Evolutionary conservation across 2,329 filamentous ascomycete species (phyloP), one percentile per base, ranked within the genome.

Genomic region (Coniochaeta prunicola): DNA sequence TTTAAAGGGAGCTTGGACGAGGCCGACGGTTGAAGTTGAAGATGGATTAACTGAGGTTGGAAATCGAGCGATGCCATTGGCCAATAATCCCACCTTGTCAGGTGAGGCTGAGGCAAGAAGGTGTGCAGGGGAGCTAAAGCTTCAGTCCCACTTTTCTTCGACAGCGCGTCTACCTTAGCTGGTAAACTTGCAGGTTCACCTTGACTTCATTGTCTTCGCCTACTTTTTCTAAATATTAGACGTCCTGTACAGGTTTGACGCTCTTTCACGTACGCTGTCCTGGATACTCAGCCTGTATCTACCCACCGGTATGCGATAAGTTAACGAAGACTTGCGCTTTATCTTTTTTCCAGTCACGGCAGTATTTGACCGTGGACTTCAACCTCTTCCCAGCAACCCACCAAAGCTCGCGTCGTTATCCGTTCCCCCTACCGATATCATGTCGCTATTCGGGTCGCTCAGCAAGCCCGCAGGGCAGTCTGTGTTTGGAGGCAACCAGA

Each of bases 401-500:
- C 34, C 1, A 21, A 56, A 38, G 4, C 13, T 24, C 33, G 40
- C 45, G 24, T 30, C 26, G 45, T 26, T 17, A 26, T 5, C 45
- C 21, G 24, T 50, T 17, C 26, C 12, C 12, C 24, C 42, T 13
- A 13, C 24, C 30, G 17, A 30, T 34, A 24, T 19, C 54, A 56
- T 56, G 54, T 48, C n/a, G 17, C 17, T 53, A 50, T 63, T 57
- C 30, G 33, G 56, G n/a, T 59, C 42, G 31, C 48, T 63, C 10
- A 56, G 56, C 12, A 62, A 62, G 59, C 65, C 65, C 17, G 59
- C 66, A 33, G 65, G 63, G 56, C 59, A 65, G 53, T 66, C 66
- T n/a, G 42, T 66, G 1, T 69, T 69, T 58, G 66, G 67, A 26
- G 62, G 58, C 19, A 60, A 61, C 36, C 62, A 59, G 26, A 57